phyloP scores from a whole-genome alignment of 176 grass and related monocot genomes.

The Coix lacrymajobi region DNA sequence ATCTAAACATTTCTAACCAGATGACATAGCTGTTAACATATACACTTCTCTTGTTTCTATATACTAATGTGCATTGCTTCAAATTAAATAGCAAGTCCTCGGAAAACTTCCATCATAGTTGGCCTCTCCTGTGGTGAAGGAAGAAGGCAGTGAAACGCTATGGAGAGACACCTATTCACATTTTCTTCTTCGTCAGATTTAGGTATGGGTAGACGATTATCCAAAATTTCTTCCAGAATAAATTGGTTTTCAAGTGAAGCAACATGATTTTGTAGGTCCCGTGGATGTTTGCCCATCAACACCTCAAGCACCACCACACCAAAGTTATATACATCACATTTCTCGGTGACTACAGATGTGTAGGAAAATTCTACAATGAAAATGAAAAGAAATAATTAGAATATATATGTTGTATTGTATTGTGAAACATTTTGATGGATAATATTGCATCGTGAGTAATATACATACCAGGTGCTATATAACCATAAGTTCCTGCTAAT shows the following conservation, averaged over 20 bases:
- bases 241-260: not conserved
- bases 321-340: not conserved
- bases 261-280: not conserved
- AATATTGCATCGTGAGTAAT: not conserved
- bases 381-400: not conserved
- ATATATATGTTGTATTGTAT: not conserved
- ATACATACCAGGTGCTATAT: constrained; percentile 31
- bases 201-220: not conserved
- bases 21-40: not conserved
- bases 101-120: not conserved
- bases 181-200: not conserved
- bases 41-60: not conserved
- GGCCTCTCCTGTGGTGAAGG: not conserved
- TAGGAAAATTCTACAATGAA: not conserved
- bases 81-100: not conserved
- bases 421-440: not conserved
- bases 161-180: not conserved
- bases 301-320: not conserved
- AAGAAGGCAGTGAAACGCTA: not conserved
- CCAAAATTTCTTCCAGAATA: not conserved
- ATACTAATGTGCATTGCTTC: not conserved
- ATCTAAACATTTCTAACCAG: too few relatives aligned
- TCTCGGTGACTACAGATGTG: not conserved
- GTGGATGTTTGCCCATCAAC: not conserved
- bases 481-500: constrained; percentile 26